Conservation (phyloP, 352 stramenopile genomes). For the Phytopythium chamaehyphon region DNA sequence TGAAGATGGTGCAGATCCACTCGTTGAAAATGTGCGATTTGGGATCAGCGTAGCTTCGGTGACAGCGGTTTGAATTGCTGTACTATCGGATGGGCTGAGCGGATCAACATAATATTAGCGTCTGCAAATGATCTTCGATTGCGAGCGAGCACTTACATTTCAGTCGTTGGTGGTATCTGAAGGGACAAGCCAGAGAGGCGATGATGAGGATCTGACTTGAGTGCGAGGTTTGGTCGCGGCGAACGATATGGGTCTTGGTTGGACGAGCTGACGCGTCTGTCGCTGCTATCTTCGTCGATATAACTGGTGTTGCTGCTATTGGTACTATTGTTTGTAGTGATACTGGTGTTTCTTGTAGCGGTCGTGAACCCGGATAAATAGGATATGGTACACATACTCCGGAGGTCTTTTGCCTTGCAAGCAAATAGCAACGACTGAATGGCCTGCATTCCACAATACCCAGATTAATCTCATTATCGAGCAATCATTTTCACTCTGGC, state of each 20-base stretch:
- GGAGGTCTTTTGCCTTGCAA: slow-evolving; percentile 78
- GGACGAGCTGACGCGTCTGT: background rate
- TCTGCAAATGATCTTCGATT: too few species aligned
- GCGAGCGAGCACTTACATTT: too few species aligned
- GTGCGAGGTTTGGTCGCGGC: background rate
- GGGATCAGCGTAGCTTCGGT: too few species aligned
- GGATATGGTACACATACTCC: slow-evolving; percentile 22
- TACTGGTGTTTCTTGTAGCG: slow-evolving; percentile 2
- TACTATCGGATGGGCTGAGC: too few species aligned
- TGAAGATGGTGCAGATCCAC: background rate
- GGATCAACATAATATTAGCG: too few species aligned
- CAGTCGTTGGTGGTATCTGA: too few species aligned
- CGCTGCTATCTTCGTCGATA: background rate
- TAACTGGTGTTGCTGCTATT: background rate
- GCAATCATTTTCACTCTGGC: background rate
- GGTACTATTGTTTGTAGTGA: slow-evolving; percentile 2
- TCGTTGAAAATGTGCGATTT: background rate
- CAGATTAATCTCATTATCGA: too few species aligned
- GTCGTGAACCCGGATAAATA: slow-evolving; percentile 28
- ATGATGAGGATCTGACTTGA: background rate
- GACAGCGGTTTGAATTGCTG: too few species aligned
- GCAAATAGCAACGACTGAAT: slow-evolving; percentile 78
- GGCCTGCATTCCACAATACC: slow-evolving; percentile 43
- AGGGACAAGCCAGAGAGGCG: too few species aligned
- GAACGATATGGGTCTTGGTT: background rate